Evolutionary conservation across 202 grass and related monocot species (phyloP), one percentile per base, ranked within the genome.

Genomic region (Setaria viridis): DNA sequence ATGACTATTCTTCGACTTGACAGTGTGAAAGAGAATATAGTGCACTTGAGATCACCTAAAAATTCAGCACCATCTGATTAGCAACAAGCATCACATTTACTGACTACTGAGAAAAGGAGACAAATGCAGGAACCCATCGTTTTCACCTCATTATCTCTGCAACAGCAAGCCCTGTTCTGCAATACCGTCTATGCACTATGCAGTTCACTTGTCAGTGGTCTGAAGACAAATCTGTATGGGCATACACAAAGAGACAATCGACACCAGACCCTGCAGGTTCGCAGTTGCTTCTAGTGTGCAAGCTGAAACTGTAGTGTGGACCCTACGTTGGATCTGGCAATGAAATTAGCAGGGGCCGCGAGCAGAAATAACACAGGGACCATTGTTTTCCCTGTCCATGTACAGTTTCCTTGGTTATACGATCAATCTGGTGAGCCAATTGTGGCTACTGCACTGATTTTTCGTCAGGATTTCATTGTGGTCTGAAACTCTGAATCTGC

Each of bases 281-380:
- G 37, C 51, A 58, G 51, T 32, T 81, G 50, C 65, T 81, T 81
- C 37, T 71, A 58, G 11, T 33, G 51, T 70, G 42, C 25, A 60
- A 56, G 5, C 47, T 11, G 32, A 20, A 25, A 21, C 19, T 19
- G 71, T 33, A 10, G 21, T 14, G 69, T 49, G 69, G 70, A 72
- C 30, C 70, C 46, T 48, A 10, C 25, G 46, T 10, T 46, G 43
- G 43, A 46, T 46, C 47, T 16, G 14, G 70, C 13, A 73, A 53
- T 9, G 21, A 72, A 51, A 51, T 53, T 12, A 14, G 10, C 51
- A 41, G 51, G 21, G 51, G 33, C 19, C 6, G 3, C 1, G 39
- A 59, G 25, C 11, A 0, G 54, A 59, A 42, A 59, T 21, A 59
- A n/a, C 54, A 42, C 1, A 25, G 54, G 16, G 50, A 42, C 54